phyloP scores from a whole-genome alignment of 208 protist genomes.

The Acanthamoeba culbertsoni region DNA sequence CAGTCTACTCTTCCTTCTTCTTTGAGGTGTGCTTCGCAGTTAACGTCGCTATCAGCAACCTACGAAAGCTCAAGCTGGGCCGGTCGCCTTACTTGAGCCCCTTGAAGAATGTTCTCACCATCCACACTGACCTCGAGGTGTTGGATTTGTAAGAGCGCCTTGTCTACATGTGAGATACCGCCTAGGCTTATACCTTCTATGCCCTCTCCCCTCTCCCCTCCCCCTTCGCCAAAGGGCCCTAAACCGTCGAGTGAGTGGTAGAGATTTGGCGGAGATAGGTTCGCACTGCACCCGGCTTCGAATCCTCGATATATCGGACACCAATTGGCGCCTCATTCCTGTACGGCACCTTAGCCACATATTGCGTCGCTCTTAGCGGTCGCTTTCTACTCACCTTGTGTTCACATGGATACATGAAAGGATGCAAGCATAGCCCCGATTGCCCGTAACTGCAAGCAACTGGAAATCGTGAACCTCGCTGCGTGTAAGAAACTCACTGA shows the following conservation, averaged over 20 bases:
- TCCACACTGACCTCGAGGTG: not conserved
- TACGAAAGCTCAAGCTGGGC: not conserved
- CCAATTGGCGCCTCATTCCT: not conserved
- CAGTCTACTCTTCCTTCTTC: not conserved
- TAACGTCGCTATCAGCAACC: not conserved
- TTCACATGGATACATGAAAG: not conserved
- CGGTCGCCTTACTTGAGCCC: not conserved
- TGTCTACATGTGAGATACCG: not conserved
- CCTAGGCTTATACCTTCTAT: not conserved
- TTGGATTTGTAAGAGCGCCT: not conserved
- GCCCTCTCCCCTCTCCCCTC: not conserved
- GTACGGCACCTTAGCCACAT: not conserved
- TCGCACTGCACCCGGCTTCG: not conserved
- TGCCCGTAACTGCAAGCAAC: not conserved
- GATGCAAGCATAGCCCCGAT: not conserved
- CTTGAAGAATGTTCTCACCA: not conserved
- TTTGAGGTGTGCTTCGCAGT: not conserved
- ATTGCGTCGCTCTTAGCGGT: not conserved
- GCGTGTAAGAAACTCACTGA: not conserved
- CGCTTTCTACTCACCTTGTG: not conserved
- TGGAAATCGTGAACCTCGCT: not conserved
- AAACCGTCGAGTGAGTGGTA: not conserved
- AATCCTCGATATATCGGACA: slow-evolving; percentile 18
- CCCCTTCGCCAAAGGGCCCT: not conserved
- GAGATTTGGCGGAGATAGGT: not conserved